Conservation (phyloP, 2,329 filamentous ascomycete species). For the Aspergillus fumigatus region DNA sequence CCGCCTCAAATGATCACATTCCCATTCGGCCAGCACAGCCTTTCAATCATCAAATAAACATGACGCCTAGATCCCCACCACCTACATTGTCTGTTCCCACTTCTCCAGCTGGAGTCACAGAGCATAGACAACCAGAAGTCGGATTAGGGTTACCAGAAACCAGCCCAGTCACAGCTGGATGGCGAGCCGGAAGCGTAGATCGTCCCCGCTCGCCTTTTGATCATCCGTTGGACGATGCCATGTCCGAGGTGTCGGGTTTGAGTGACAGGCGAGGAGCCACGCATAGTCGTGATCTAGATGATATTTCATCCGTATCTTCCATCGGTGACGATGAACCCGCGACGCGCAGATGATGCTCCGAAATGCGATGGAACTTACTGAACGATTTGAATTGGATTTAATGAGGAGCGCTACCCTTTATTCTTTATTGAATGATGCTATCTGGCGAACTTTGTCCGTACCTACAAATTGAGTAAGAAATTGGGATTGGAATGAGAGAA, state of each 20-base stretch:
- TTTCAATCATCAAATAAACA: background rate
- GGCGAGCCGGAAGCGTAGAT: background rate
- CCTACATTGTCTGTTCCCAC: slow-evolving; percentile 1
- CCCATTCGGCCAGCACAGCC: background rate
- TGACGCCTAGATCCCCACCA: slow-evolving; percentile 4
- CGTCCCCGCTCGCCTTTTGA: slow-evolving; percentile 21
- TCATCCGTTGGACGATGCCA: slow-evolving; percentile 18
- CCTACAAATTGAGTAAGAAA: background rate
- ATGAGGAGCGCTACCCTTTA: background rate
- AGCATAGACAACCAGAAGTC: background rate
- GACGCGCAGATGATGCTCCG: background rate
- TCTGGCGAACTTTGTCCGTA: background rate
- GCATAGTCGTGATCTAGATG: slow-evolving; percentile 20
- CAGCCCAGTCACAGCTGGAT: background rate
- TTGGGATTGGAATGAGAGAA: background rate
- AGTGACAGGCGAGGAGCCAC: slow-evolving; percentile 4
- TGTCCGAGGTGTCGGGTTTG: slow-evolving; percentile 24
- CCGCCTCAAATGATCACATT: background rate
- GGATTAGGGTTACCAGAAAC: background rate
- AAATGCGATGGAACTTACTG: background rate
- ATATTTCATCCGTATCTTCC: slow-evolving; percentile 31
- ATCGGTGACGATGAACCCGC: background rate
- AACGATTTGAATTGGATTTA: background rate
- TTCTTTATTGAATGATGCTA: background rate
- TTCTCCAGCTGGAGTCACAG: background rate